A percentile compares a stretch with the other conserved stretches of the same genome.
phyloP scores from a whole-genome alignment of 768 basidiomycete species.

The Tulasnella sp. region DNA sequence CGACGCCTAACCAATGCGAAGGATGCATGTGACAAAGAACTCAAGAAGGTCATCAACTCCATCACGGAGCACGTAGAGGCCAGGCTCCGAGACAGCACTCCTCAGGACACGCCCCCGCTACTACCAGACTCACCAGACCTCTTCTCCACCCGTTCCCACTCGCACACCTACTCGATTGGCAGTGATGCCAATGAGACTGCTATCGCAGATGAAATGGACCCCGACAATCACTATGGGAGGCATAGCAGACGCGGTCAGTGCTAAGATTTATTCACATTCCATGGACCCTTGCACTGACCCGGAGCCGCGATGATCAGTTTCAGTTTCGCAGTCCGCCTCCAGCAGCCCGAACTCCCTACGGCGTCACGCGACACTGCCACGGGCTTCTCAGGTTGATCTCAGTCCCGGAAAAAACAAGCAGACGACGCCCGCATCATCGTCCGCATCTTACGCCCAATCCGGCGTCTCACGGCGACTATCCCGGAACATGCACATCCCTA shows the following conservation, averaged over 20 bases:
- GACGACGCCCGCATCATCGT: slow-evolving; percentile 17
- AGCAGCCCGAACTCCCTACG: slow-evolving; percentile 46
- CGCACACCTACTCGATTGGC: slow-evolving; percentile 8
- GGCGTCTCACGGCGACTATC: slow-evolving; percentile 66
- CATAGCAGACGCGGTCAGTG: slow-evolving; percentile 17
- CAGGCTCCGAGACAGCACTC: slow-evolving; percentile 65
- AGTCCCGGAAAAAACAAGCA: slow-evolving; percentile 44
- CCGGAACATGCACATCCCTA: slow-evolving; percentile 32
- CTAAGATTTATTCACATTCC: slow-evolving; percentile 2
- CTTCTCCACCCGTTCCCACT: slow-evolving; percentile 1
- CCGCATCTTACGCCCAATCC: slow-evolving; percentile 45
- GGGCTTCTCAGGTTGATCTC: slow-evolving; percentile 15
- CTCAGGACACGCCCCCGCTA: slow-evolving; percentile 28
- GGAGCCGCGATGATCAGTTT: slow-evolving; percentile 47
- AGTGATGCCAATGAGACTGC: slow-evolving; percentile 48
- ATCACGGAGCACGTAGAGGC: slow-evolving; percentile 95
- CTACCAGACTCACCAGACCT: slow-evolving; percentile 15
- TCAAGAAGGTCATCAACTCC: slow-evolving; percentile 84
- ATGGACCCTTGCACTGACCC: too few species aligned
- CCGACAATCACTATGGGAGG: slow-evolving; percentile 23
- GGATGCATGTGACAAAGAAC: slow-evolving; percentile 92
- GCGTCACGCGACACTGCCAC: slow-evolving; percentile 30
- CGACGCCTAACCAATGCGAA: slow-evolving; percentile 89
- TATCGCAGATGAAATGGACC: slow-evolving; percentile 61
- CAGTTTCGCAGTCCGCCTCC: slow-evolving; percentile 35